These are phyloP conservation scores for Torulaspora franciscae DNA, from an alignment of 805 yeast genomes.

Conservation along the genomic window DNA sequence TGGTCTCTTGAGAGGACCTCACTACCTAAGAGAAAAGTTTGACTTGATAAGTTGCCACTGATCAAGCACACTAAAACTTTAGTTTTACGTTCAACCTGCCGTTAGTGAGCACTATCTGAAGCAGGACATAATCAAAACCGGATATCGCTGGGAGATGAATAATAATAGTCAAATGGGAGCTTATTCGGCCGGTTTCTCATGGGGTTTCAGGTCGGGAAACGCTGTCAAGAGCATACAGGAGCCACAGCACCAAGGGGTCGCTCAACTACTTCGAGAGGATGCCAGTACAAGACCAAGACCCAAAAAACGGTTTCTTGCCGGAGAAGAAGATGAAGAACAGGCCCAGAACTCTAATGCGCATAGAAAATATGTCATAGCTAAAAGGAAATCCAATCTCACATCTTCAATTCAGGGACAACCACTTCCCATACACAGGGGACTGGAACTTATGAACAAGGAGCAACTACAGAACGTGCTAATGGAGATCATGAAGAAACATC, in stretches of 20 bases:
- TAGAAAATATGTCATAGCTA: conserved; percentile 11
- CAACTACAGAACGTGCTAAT: conserved; percentile 25
- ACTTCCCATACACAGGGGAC: conserved; percentile 31
- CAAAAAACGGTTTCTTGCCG: conserved; percentile 12
- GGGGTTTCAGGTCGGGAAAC: conserved; percentile 15
- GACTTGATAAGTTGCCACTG: not conserved
- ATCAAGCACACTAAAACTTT: not conserved
- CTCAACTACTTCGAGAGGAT: not conserved
- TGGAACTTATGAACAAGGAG: conserved; percentile 33
- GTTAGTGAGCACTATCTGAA: no score
- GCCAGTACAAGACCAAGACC: conserved; percentile 9
- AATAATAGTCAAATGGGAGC: conserved; percentile 6
- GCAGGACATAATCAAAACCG: no score
- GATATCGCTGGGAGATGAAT: not conserved
- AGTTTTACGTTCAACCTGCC: not conserved
- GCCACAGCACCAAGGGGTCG: not conserved
- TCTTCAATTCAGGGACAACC: conserved; percentile 29
- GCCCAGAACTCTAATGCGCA: not conserved
- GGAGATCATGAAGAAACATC: conserved; percentile 25
- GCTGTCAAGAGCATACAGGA: conserved; percentile 6
- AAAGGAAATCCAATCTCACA: conserved; percentile 18
- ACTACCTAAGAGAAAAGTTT: not conserved
- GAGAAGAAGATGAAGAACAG: conserved; percentile 6
- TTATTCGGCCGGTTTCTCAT: conserved; percentile 14
- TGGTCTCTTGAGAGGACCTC: not conserved